Conservation (phyloP, 495 filamentous ascomycete species). For the Cercophora newfieldiana region DNA sequence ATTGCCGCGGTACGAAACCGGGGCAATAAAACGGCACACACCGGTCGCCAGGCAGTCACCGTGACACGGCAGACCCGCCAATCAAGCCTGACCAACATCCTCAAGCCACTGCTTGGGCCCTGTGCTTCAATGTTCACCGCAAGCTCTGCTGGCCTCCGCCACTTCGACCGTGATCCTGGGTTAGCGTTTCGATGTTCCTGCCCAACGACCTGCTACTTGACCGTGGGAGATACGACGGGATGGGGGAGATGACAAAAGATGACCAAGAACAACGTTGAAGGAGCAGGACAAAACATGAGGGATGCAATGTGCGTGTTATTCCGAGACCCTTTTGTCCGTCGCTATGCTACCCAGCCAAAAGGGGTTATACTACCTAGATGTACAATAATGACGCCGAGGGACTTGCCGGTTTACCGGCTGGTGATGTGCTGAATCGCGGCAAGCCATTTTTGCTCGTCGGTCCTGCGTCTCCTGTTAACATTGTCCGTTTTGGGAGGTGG, state of each 20-base stretch:
- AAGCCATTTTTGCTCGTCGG: constrained; percentile 88
- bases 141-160: neutral
- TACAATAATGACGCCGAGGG: neutral
- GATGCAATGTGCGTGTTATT: neutral
- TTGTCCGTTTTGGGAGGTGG: neutral
- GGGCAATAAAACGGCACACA: no score
- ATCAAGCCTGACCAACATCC: neutral
- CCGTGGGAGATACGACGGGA: neutral
- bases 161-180: neutral
- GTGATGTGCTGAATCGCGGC: constrained; percentile 60
- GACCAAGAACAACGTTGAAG: no score
- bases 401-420: constrained; percentile 21
- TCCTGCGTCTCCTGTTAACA: constrained; percentile 45
- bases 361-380: neutral
- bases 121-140: neutral
- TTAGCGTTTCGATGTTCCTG: neutral
- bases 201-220: no score
- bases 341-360: neutral
- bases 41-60: neutral
- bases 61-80: neutral
- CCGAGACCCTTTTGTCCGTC: neutral
- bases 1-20: neutral
- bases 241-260: no score
- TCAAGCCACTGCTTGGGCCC: neutral
- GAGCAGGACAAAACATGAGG: no score